A percentile compares a stretch with the other conserved stretches of the same genome.
Evolutionary conservation across 768 basidiomycete species (phyloP).

Genomic region (Kwoniella sp.): DNA sequence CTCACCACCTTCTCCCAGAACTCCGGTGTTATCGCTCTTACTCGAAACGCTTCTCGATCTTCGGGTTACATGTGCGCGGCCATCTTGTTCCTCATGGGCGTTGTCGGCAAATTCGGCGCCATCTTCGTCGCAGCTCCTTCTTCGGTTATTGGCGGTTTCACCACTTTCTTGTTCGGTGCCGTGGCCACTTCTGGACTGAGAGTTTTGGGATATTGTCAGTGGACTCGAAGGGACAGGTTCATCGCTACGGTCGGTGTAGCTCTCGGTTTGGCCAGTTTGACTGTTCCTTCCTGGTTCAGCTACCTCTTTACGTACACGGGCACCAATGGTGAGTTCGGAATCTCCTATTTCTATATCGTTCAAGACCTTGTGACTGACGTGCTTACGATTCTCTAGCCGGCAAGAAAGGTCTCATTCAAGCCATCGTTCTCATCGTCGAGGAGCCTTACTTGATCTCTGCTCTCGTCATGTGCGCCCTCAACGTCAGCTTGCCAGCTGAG

Average conservation of each 20-base stretch:
- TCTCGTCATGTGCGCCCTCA: constrained; percentile 24
- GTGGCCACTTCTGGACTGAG: constrained; percentile 36
- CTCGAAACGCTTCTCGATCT: constrained; percentile 27
- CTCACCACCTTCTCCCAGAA: constrained; percentile 41
- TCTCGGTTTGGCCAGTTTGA: constrained; percentile 30
- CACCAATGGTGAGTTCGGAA: constrained; percentile 17
- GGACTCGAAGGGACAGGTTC: constrained; percentile 37
- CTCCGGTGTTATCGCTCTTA: constrained; percentile 36
- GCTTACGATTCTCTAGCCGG: constrained; percentile 11
- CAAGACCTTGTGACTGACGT: background rate
- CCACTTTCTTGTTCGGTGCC: constrained; percentile 36
- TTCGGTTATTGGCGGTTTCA: constrained; percentile 31
- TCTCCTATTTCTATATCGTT: background rate
- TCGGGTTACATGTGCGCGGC: constrained; percentile 34
- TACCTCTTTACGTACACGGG: constrained; percentile 41
- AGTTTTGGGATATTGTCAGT: constrained; percentile 31
- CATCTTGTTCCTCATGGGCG: constrained; percentile 35
- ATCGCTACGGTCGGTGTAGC: constrained; percentile 34
- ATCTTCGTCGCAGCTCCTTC: constrained; percentile 33
- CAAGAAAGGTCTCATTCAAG: constrained; percentile 31
- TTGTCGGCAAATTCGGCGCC: constrained; percentile 31
- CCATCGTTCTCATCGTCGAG: constrained; percentile 32
- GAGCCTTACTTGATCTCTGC: constrained; percentile 36
- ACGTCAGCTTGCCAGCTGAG: constrained; percentile 25
- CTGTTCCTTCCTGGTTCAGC: constrained; percentile 33